These are phyloP conservation scores for Limnomonas spitsbergensis DNA, from an alignment of 139 green algal species.

Conservation along the genomic window DNA sequence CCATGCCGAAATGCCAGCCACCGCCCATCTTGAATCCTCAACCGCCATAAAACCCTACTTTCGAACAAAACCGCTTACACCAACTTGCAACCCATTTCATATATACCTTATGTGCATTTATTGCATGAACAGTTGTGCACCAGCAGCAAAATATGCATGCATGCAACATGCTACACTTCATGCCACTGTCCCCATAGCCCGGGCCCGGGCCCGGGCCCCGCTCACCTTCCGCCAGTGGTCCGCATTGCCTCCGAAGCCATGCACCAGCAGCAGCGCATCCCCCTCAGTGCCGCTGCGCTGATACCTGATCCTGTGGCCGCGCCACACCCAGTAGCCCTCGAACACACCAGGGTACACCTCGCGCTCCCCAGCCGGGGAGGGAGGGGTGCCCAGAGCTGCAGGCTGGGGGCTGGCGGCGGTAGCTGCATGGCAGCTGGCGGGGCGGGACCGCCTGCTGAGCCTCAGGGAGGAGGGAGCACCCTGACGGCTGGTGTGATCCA, in stretches of 20 bases:
- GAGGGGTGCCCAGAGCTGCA: too few relatives aligned
- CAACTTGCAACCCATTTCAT: too few relatives aligned
- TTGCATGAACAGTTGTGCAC: too few relatives aligned
- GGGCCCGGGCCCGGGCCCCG: too few relatives aligned
- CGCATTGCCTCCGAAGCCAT: conserved; percentile 92
- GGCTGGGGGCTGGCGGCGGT: background rate
- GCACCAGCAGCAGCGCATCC: conserved; percentile 65
- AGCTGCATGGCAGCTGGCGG: background rate
- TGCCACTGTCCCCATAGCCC: background rate
- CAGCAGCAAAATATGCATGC: too few relatives aligned
- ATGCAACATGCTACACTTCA: background rate
- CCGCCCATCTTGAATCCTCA: too few relatives aligned
- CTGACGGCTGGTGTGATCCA: too few relatives aligned
- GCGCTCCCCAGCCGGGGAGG: background rate
- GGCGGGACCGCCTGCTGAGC: background rate
- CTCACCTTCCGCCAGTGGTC: conserved; percentile 80
- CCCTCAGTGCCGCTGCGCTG: conserved; percentile 48
- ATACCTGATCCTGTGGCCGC: conserved; percentile 82
- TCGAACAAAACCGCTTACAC: too few relatives aligned
- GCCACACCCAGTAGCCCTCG: conserved; percentile 70
- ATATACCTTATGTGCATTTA: too few relatives aligned
- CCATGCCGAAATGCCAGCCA: too few relatives aligned
- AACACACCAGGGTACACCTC: conserved; percentile 26
- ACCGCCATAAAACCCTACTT: too few relatives aligned
- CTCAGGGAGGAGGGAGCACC: too few relatives aligned